These are phyloP conservation scores for Geotrichum bryndzae DNA, from an alignment of 1,139 yeast species.

Conservation along the genomic window DNA sequence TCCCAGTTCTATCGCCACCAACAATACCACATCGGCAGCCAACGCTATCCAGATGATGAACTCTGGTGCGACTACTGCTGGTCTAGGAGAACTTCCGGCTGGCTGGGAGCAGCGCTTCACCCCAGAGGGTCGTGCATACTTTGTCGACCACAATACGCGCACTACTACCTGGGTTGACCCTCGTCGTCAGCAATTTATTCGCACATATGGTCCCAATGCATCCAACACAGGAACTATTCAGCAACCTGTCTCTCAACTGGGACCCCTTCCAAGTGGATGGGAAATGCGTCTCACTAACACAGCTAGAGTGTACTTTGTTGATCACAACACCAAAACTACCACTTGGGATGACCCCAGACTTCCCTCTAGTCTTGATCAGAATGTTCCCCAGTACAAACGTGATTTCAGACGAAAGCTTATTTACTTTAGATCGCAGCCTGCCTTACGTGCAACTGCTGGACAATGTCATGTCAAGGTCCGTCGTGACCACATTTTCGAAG, in stretches of 20 bases:
- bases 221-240: conserved; percentile 15
- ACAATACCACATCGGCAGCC: conserved; percentile 62
- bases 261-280: conserved; percentile 98
- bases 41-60: conserved; percentile 38
- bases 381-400: conserved; percentile 98
- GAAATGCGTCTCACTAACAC: conserved; percentile 99
- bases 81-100: conserved; percentile 92
- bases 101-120: conserved; percentile 99
- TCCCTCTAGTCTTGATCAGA: conserved; percentile 94
- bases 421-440: conserved; percentile 97
- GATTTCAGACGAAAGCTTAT: conserved; percentile 96
- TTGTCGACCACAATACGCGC: conserved; percentile 96
- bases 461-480: conserved; percentile 98
- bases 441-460: conserved; percentile 92
- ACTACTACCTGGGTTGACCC: conserved; percentile 99
- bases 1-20: conserved; percentile 39
- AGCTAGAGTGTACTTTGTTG: conserved; percentile 96
- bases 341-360: conserved; percentile 99
- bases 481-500: conserved; percentile 94
- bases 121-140: conserved; percentile 96
- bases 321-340: conserved; percentile 96
- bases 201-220: conserved; percentile 61
- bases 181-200: conserved; percentile 94
- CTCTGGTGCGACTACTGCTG: conserved; percentile 90
- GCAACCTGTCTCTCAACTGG: conserved; percentile 96